These are phyloP conservation scores for Babesia bovis DNA, from an alignment of 169 alveolate genomes.

Conservation along the genomic window DNA sequence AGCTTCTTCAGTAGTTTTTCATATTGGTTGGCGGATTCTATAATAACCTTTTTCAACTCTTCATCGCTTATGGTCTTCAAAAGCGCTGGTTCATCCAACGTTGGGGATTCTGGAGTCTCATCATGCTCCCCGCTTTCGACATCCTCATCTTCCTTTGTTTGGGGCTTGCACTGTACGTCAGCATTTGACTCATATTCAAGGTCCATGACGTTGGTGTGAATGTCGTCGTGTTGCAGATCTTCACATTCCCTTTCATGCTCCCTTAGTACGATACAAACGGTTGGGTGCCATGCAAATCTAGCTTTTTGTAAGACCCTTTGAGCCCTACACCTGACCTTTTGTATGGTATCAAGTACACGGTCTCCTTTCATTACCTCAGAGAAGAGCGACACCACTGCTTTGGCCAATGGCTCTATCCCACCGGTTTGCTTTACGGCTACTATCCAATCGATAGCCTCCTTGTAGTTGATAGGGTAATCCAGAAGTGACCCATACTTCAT, in stretches of 20 bases:
- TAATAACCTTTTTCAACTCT: not conserved
- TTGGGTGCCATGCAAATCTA: not conserved
- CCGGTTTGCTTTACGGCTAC: not conserved
- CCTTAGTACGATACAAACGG: not conserved
- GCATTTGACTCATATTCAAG: not conserved
- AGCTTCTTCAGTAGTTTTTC: not conserved
- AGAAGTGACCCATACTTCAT: not conserved
- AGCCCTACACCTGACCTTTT: not conserved
- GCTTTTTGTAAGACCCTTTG: not conserved
- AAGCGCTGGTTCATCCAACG: not conserved
- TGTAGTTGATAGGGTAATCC: not conserved
- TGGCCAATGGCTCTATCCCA: not conserved
- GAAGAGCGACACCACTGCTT: not conserved
- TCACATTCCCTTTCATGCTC: not conserved
- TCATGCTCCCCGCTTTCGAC: not conserved
- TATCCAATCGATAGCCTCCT: slow-evolving; percentile 16
- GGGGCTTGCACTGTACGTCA: not conserved
- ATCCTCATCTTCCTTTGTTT: not conserved
- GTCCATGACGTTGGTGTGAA: not conserved
- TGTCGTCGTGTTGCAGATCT: not conserved
- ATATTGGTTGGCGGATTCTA: not conserved
- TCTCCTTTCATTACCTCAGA: not conserved
- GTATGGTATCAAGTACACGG: not conserved
- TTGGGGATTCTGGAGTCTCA: not conserved
- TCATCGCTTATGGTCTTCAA: not conserved